phyloP scores from a whole-genome alignment of 2,329 filamentous ascomycete species.

The Venturiaceae sp. region DNA sequence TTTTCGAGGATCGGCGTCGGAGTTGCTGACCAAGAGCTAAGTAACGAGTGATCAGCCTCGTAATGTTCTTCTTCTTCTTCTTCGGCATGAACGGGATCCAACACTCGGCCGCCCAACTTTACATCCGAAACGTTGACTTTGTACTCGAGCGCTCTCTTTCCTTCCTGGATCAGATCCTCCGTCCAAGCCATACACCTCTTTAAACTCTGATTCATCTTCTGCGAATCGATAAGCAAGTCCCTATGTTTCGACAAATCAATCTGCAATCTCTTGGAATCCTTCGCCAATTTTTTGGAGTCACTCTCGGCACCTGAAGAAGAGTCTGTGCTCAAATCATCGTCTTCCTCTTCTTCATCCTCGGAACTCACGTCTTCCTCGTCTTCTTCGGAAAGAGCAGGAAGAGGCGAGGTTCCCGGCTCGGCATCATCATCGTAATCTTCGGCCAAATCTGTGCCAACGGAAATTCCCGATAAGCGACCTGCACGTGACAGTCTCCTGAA shows the following conservation, averaged over 20 bases:
- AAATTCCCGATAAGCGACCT: conserved; percentile 30
- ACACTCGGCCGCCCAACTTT: conserved; percentile 69
- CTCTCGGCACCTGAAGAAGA: conserved; percentile 27
- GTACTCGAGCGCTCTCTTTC: conserved; percentile 77
- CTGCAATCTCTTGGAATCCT: conserved; percentile 74
- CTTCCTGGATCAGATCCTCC: conserved; percentile 82
- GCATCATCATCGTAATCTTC: conserved; percentile 27
- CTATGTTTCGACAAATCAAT: conserved; percentile 83
- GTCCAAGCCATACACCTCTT: conserved; percentile 84
- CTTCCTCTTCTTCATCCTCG: conserved; percentile 30
- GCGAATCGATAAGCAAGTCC: conserved; percentile 77
- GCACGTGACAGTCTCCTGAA: conserved; percentile 79
- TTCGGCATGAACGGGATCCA: conserved; percentile 33
- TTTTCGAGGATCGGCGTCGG: neutral
- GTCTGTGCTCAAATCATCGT: conserved; percentile 32
- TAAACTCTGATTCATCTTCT: conserved; percentile 91
- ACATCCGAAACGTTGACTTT: conserved; percentile 63
- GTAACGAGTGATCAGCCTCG: conserved; percentile 1
- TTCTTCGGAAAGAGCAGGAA: neutral
- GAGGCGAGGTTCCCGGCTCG: conserved; percentile 20
- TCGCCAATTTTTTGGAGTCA: conserved; percentile 47
- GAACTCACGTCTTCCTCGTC: conserved; percentile 32
- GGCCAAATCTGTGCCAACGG: conserved; percentile 18
- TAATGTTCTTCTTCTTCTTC: neutral
- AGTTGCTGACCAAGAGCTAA: conserved; percentile 2